Percentiles rank a stretch among this genome's conserved stretches.
These are phyloP conservation scores for Penicillium freii DNA, from an alignment of 2,329 filamentous ascomycete species.

Conservation along the genomic window DNA sequence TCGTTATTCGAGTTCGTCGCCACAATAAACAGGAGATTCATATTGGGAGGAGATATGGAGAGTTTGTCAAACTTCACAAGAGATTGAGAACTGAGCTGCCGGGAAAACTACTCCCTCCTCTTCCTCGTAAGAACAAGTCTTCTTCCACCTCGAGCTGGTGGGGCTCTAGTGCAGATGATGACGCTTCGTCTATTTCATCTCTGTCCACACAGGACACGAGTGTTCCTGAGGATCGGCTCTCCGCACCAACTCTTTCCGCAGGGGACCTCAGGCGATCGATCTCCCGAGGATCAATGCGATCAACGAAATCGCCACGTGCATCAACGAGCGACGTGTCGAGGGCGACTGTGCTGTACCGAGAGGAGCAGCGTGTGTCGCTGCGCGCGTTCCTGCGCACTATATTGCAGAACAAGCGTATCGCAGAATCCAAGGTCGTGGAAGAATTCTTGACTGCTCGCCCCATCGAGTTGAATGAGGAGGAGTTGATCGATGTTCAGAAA, in stretches of 20 bases:
- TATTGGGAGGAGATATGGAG: constrained; percentile 81
- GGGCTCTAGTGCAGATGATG: constrained; percentile 59
- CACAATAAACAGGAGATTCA: constrained; percentile 73
- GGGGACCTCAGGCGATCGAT: constrained; percentile 28
- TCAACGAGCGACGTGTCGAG: constrained; percentile 45
- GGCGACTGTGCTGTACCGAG: constrained; percentile 68
- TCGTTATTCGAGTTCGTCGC: constrained; percentile 80
- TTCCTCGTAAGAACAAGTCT: constrained; percentile 91
- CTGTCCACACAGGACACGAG: constrained; percentile 65
- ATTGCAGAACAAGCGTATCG: constrained; percentile 78
- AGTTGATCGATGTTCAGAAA: constrained; percentile 74
- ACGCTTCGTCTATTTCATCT: constrained; percentile 78
- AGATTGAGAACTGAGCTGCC: constrained; percentile 79
- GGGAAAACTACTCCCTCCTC: constrained; percentile 79
- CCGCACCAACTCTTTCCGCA: constrained; percentile 34
- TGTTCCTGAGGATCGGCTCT: constrained; percentile 37
- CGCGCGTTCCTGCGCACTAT: constrained; percentile 86
- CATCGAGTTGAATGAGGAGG: constrained; percentile 74
- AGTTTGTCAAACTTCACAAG: constrained; percentile 79
- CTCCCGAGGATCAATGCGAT: constrained; percentile 32
- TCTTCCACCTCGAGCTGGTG: constrained; percentile 63
- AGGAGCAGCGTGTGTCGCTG: constrained; percentile 86
- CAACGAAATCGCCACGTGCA: constrained; percentile 31
- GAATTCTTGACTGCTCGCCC: constrained; percentile 78
- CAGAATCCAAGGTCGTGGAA: constrained; percentile 75